Base-by-base conservation (phyloP, 2,329 filamentous ascomycete species). In the Xylariaceae sp. region DNA sequence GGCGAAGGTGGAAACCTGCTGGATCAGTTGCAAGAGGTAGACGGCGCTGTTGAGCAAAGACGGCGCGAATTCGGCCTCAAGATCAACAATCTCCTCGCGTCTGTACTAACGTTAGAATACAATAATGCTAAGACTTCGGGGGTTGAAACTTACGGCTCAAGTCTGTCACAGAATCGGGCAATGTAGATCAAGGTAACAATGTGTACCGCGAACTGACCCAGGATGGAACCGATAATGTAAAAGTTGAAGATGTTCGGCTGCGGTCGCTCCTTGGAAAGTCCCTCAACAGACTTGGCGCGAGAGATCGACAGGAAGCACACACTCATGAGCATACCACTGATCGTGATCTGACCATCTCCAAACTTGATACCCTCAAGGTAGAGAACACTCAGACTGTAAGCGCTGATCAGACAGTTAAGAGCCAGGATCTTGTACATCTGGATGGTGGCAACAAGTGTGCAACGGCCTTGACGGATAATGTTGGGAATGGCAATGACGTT, bases 371-470 rank as follows among this genome's bases (percentile, higher is more conserved):
- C 94, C 70, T 97, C 93, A 1, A 99, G 84, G 72, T 99, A 99
- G 59, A 99, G 82, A 15, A 99, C 94, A 74, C 90, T 95, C 72
- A 99, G 77, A 75, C 91, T 96, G 84, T 99, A 99, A 44, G 94
- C 94, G 68, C 90, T 96, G 73, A 99, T 99, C 68, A 99, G 81
- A 73, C 94, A 99, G 80, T 99, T 99, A 61, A 99, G 80, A 6
- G 94, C 94, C 55, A 99, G 84, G 69, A 99, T 99, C 83, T 97
- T 99, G 86, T 99, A 99, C 93, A 99, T 99, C 80, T 99, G 94
- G 65, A 99, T 97, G 0, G 94, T 99, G 37, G 94, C 94, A 57
- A 99, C 94, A 17, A 99, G 85, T 6, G 94, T 99, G 79, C 94
- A 99, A 63, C 94, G 89, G 59, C 94, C 94, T 78, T 99, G 94